Base-by-base conservation (phyloP, 2,329 filamentous ascomycete genomes). In the Macrophomina pseudophaseolina region DNA sequence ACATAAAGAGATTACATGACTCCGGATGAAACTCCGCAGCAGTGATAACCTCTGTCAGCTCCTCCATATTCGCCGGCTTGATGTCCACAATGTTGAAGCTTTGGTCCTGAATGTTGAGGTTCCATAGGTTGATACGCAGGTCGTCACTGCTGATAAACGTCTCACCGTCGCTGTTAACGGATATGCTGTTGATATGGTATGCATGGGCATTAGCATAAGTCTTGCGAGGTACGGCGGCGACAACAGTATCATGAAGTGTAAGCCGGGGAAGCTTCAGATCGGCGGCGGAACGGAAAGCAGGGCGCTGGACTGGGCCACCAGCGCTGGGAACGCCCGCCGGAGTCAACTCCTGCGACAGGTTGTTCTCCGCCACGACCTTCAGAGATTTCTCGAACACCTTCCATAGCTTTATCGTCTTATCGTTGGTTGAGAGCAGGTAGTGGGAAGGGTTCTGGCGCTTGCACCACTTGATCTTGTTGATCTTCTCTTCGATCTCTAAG, bases 381-480 rank as follows among this genome's bases (percentile, higher is more conserved):
- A 99, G 87, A 65, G 94, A 98, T 85, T 99, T 99, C 83, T 99
- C 95, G 75, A 98, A 99, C 60, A 99, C 94, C 81, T 99, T 99
- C 95, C 95, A 99, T 72, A 99, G 85, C 85, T 99, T 99, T 87
- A 99, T 99, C 49, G 95, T 99, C 86, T 99, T 99, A 85, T 99
- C 95, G 79, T 99, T 99, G 74, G 95, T 99, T 51, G 95, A 98
- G 66, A 99, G 88, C 63, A 99, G 88, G 80, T 97, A 99, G 83
- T 99, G 95, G 66, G 95, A 98, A 69, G 94, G 92, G 85, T 99
- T 99, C 82, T 98, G 94, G 81, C 95, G 90, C 77, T 91, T 90
- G 81, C 95, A 99, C 95, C 95, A 99, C 82, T 98, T 99, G 84
- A 99, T 99, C 86, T 99, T 99, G 87, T 99, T 99, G 87, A 99